A percentile compares a stretch with the other conserved stretches of the same genome.
These are phyloP conservation scores for Botryococcus braunii DNA, from an alignment of 163 green algal genomes.

Conservation along the genomic window DNA sequence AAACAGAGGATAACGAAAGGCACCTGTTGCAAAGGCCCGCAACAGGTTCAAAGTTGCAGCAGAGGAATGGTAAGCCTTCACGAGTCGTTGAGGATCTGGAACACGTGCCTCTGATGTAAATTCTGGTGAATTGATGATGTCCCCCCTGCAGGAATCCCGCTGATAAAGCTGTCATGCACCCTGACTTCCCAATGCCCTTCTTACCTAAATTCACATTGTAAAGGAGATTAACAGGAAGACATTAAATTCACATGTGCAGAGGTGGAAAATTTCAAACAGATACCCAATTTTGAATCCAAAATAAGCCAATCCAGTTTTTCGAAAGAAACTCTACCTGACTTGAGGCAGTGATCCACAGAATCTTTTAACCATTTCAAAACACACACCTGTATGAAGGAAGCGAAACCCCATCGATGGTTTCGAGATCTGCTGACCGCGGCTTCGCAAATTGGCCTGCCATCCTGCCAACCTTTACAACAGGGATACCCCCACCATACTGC, in stretches of 20 bases:
- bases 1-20: too few relatives aligned
- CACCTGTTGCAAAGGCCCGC: constrained; percentile 78
- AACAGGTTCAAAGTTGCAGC: constrained; percentile 98
- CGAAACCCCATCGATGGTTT: constrained; percentile 61
- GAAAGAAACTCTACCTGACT: too few relatives aligned
- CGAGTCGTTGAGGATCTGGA: constrained; percentile 78
- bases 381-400: constrained; percentile 74
- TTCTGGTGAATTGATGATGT: constrained; percentile 98
- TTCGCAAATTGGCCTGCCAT: constrained; percentile 99
- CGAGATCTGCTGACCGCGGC: constrained; percentile 55
- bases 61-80: constrained; percentile 94
- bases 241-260: too few relatives aligned
- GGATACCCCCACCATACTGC: constrained; percentile 90
- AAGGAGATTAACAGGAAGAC: too few relatives aligned
- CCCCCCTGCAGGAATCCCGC: constrained; percentile 37
- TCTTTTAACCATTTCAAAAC: too few relatives aligned
- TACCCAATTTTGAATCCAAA: too few relatives aligned
- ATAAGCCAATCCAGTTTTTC: too few relatives aligned
- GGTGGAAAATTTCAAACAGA: too few relatives aligned
- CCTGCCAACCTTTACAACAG: constrained; percentile 93
- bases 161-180: neutral
- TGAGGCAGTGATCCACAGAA: too few relatives aligned
- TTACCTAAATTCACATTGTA: too few relatives aligned
- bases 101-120: constrained; percentile 79
- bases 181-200: too few relatives aligned